A percentile compares a stretch with the other conserved stretches of the same genome.
Evolutionary conservation across 257 asterid genomes (phyloP).

Genomic region (Marsdenia floribunda): DNA sequence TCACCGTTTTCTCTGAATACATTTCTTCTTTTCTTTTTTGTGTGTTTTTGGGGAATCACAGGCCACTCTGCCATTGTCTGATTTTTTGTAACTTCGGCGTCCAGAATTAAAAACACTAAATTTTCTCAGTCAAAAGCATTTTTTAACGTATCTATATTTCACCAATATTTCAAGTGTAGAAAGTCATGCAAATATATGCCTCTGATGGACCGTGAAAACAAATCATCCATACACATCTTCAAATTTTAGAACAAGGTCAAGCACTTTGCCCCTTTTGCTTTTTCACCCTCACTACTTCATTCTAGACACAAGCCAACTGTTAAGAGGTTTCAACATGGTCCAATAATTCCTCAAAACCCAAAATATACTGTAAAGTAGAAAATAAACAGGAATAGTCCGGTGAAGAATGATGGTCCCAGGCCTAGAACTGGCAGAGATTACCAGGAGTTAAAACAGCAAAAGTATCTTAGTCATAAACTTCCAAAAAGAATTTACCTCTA

Average conservation of each 20-base stretch:
- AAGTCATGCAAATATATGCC: neutral
- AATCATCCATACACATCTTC: neutral
- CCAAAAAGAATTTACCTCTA: slow-evolving; percentile 56
- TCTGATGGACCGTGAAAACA: neutral
- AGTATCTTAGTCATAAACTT: neutral
- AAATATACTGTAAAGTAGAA: neutral
- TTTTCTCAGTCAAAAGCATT: neutral
- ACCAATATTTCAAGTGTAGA: neutral
- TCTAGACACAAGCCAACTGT: neutral
- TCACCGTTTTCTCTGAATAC: neutral
- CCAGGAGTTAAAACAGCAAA: slow-evolving; percentile 7
- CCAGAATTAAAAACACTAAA: neutral
- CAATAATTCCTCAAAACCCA: neutral
- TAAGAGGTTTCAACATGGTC: neutral
- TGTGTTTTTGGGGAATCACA: neutral
- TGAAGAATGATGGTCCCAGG: neutral
- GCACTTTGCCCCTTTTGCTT: neutral
- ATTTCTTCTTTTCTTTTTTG: neutral
- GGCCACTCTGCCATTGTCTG: too few species aligned
- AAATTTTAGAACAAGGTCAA: neutral
- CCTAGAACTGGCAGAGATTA: neutral
- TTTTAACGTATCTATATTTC: neutral
- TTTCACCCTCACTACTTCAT: neutral
- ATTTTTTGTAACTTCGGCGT: too few species aligned
- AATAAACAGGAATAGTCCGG: neutral